Percentiles rank a stretch among this genome's conserved stretches.
Evolutionary conservation across 179 eudicot genomes (phyloP).

Genomic region (Carnegiea gigantea): DNA sequence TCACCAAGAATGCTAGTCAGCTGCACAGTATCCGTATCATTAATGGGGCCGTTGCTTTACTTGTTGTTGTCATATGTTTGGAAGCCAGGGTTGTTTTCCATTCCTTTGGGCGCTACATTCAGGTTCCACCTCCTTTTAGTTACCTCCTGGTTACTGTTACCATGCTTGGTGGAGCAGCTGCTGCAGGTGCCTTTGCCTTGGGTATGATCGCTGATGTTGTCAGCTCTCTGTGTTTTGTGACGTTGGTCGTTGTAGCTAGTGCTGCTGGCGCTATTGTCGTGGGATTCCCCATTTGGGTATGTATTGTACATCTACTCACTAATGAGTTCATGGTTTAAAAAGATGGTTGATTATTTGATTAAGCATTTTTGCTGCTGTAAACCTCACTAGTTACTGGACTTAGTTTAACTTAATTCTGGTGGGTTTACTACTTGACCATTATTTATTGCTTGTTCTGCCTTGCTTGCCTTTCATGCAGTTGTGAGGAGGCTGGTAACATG

Average conservation of each 20-base stretch:
- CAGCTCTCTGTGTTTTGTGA: conserved; percentile 62
- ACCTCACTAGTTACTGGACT: background rate
- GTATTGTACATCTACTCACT: conserved; percentile 12
- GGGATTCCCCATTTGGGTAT: conserved; percentile 90
- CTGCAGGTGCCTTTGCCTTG: conserved; percentile 71
- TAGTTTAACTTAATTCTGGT: background rate
- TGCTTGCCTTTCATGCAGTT: background rate
- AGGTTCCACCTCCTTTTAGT: conserved; percentile 81
- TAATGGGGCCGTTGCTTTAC: conserved; percentile 78
- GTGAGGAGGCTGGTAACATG: background rate
- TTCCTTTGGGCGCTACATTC: conserved; percentile 88
- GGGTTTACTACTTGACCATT: background rate
- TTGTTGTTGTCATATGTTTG: conserved; percentile 72
- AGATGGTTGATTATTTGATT: background rate
- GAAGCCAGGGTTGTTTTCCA: conserved; percentile 86
- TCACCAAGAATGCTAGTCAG: conserved; percentile 61
- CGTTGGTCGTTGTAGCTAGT: conserved; percentile 70
- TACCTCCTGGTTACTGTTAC: conserved; percentile 73
- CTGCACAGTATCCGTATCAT: conserved; percentile 61
- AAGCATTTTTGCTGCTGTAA: background rate
- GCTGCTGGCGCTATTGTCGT: conserved; percentile 88
- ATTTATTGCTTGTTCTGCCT: background rate
- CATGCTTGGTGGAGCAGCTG: conserved; percentile 95
- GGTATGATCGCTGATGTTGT: conserved; percentile 76
- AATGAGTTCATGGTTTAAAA: conserved; percentile 1